Evolutionary conservation across 2,329 filamentous ascomycete species (phyloP).

Genomic region (Fusarium brevicatenulatum): DNA sequence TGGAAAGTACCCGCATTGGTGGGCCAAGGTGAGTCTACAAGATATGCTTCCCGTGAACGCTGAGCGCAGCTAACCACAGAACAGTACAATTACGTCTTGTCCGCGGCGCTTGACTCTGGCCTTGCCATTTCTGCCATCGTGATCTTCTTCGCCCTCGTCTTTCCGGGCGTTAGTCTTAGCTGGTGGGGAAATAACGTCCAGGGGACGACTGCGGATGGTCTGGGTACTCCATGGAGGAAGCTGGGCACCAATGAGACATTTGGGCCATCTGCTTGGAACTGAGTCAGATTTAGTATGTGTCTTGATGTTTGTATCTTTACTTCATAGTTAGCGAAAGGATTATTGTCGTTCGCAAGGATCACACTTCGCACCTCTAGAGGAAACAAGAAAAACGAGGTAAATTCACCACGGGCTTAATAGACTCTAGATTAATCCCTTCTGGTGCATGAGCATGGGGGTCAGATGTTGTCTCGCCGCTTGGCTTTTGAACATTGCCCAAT

Average conservation of each 20-base stretch:
- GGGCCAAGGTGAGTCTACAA: slow-evolving; percentile 11
- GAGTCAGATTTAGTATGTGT: too few species aligned
- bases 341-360: fast-evolving
- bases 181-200: slow-evolving; percentile 9
- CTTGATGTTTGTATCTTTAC: fast-evolving
- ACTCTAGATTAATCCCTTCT: neutral
- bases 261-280: neutral
- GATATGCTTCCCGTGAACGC: too few species aligned
- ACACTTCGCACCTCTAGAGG: fast-evolving
- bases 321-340: neutral
- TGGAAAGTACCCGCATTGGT: neutral
- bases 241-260: neutral
- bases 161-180: neutral
- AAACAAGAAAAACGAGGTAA: fast-evolving
- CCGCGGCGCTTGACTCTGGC: neutral
- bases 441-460: too few species aligned
- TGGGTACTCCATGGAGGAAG: slow-evolving; percentile 1
- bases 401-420: fast-evolving
- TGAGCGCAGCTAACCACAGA: too few species aligned
- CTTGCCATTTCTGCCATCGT: neutral
- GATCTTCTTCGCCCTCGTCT: neutral
- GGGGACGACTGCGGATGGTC: neutral
- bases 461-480: neutral
- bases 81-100: neutral
- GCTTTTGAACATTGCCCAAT: neutral